Base-by-base conservation (phyloP, 257 asterid genomes). In the Capsicum chinense region DNA sequence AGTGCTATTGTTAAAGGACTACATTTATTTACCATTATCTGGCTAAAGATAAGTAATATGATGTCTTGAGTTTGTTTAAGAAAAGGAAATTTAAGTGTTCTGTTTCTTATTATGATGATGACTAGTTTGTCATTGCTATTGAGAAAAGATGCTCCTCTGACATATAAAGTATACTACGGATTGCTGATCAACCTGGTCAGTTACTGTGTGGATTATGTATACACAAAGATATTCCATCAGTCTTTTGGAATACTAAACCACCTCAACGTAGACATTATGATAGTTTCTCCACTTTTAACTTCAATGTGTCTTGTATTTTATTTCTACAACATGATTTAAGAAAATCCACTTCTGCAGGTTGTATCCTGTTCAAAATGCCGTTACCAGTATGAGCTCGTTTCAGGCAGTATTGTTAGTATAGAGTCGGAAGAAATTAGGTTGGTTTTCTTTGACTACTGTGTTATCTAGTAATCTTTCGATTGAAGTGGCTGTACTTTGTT, bases 391-490 rank as follows among this genome's bases (percentile, higher is more conserved):
- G 98, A 94, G 87, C 92, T 96, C 59, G 89, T 94, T 87, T 96
- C 99, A 11, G 99, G 99, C 84, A 90, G 88, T 88, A 91, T 96
- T 83, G 85, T 85, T 83, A 83, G 88, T 76, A 92, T 94, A 83
- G 98, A 96, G 79, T 94, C 98, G 7, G 98, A 96, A 92, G 99
- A 96, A 90, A 90, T 93, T 59, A 90, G 99, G 98, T 94, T 84
- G 54, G 89, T 70, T 74, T 78, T 82, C 85, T 79, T 79, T 71
- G 50, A 26, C 13, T 56, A 16, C 69, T 85, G 56, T 15, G 57
- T 21, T 85, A 69, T 83, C 68, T 54, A 26, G 54, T 79, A 79
- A 56, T 37, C 52, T 42, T 68, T 82, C 83, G 63, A 58, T 68
- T 52, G 60, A 44, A 62, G 52, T 81, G 59, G 54, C 69, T 68